Evolutionary conservation across 495 filamentous ascomycete genomes (phyloP).

Genomic region (Neurospora cerealis): DNA sequence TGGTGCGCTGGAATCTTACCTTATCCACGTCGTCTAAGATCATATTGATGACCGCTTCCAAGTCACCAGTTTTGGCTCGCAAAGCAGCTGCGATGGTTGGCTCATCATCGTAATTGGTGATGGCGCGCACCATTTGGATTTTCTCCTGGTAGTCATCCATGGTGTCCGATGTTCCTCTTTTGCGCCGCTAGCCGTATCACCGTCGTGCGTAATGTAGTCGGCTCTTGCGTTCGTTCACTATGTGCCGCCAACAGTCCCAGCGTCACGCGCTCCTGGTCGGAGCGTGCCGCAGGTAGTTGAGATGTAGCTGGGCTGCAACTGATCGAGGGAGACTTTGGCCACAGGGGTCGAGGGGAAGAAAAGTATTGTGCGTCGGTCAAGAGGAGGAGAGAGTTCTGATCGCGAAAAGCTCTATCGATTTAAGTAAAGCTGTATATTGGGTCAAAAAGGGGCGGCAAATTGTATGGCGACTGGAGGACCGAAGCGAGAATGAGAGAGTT

Average conservation of each 20-base stretch:
- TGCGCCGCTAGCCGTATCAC: not conserved
- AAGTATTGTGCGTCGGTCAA: not conserved
- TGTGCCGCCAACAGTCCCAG: not conserved
- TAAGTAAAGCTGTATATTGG: not conserved
- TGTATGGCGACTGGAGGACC: not conserved
- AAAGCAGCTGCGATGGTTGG: slow-evolving; percentile 6
- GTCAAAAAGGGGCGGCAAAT: not conserved
- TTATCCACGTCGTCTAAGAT: slow-evolving; percentile 33
- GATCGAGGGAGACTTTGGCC: not conserved
- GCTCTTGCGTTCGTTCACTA: not conserved
- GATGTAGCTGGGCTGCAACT: not conserved
- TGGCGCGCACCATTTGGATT: slow-evolving; percentile 5
- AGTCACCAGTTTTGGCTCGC: slow-evolving; percentile 33
- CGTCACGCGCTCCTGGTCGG: not conserved
- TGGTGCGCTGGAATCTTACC: slow-evolving; percentile 14
- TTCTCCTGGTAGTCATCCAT: slow-evolving; percentile 1
- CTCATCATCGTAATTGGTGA: slow-evolving; percentile 8
- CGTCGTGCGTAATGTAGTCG: not conserved
- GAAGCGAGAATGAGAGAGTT: not conserved
- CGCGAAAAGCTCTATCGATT: not conserved
- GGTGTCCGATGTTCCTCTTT: not conserved
- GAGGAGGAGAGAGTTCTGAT: not conserved
- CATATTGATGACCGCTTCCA: slow-evolving; percentile 33
- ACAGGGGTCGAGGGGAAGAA: not conserved
- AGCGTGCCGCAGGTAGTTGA: not conserved